Base-by-base conservation (phyloP, 371 early-diverging fungal genomes). In the Syncephalastrum sp. region DNA sequence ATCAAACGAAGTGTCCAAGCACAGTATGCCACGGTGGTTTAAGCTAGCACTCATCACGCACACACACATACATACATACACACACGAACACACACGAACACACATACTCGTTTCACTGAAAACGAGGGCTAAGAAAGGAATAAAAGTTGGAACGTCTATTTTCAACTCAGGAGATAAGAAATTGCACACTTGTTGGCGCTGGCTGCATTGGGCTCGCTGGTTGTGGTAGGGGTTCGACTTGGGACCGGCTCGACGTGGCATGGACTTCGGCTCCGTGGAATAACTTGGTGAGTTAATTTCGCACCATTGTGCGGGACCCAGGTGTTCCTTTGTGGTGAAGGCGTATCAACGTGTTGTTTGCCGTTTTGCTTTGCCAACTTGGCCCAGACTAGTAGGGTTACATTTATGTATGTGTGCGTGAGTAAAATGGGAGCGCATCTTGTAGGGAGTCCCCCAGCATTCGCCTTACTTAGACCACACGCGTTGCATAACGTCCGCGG, bases 1-100 rank as follows among this genome's bases (percentile, higher is more conserved):
- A 90, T 97, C 62, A 95, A 96, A 70, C 91, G 99, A n/a, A 70
- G 71, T 67, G 77, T 76, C 44, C 77, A 76, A 63, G 77, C 77
- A 25, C 71, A 71, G 16, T 73, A 67, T 54, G 63, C 74, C 12
- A 74, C 67, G 53, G 68, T 56, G 33, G 16, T 68, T 62, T 69
- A 67, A 64, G 21, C 21, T 21, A 21, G 25, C 7, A 57, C 16
- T 14, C 0, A 19, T 38, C 21, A 14, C 17, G 21, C 21, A 21
- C 12, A 23, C 17, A 15, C 44, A 6, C 16, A 43, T 42, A 7
- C 13, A 41, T 3, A 43, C 7, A 19, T 4, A 45, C n/a, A 45
- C 5, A 8, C 45, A 45, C 19, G 45, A 4, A n/a, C n/a, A 16
- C 5, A 44, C 54, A 53, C 21, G 42, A 43, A 53, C 13, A 44